Evolutionary conservation across 1,139 yeast species (phyloP).

Genomic region (Nadsonia commutata): DNA sequence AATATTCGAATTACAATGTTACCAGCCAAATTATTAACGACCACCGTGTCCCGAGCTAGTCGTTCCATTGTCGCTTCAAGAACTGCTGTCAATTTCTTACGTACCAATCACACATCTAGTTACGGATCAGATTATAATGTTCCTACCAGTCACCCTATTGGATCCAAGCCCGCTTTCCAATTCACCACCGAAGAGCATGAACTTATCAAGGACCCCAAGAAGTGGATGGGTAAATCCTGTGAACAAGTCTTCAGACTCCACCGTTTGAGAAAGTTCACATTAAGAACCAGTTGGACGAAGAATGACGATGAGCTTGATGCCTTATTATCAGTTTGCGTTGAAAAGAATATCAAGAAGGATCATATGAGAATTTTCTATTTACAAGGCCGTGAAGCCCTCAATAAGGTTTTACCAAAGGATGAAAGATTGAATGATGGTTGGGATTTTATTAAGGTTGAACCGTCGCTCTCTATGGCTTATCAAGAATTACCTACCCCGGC

Average conservation of each 20-base stretch:
- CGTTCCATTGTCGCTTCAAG: conserved; percentile 1
- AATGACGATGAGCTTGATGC: background rate
- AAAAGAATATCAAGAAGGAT: background rate
- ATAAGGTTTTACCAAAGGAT: background rate
- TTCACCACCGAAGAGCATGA: conserved; percentile 3
- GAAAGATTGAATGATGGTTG: background rate
- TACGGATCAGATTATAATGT: conserved; percentile 2
- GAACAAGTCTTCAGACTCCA: background rate
- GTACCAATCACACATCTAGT: conserved; percentile 2
- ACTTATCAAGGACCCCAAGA: conserved; percentile 1
- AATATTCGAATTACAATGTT: no score
- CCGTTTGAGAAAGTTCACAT: background rate
- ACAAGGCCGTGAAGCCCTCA: background rate
- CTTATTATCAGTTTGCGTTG: background rate
- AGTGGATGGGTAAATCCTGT: background rate
- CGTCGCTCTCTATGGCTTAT: conserved; percentile 28
- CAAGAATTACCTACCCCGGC: conserved; percentile 52
- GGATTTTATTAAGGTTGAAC: conserved; percentile 13
- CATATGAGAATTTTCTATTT: background rate
- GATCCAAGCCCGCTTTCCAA: conserved; percentile 4
- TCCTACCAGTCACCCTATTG: background rate
- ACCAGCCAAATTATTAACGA: conserved; percentile 2
- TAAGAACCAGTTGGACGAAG: background rate
- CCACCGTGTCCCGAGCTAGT: conserved; percentile 2
- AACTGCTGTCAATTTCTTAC: background rate